Percentiles rank a stretch among this genome's conserved stretches.
phyloP scores from a whole-genome alignment of 768 basidiomycete genomes.

The Mycena pura region DNA sequence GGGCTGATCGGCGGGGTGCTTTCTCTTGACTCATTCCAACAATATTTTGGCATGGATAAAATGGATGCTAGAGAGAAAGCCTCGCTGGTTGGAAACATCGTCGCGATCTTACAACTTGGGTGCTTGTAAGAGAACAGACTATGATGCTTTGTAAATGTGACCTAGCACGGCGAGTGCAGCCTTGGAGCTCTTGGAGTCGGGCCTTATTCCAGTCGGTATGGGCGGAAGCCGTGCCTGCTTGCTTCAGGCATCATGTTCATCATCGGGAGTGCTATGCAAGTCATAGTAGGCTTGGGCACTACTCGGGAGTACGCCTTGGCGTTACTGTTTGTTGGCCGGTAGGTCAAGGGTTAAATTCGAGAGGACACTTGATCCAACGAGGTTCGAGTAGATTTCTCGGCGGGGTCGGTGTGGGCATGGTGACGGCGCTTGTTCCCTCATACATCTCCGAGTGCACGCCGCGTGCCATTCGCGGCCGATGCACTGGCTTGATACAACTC shows the following conservation, averaged over 20 bases:
- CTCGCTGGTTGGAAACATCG: slow-evolving; percentile 56
- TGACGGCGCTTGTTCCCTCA: slow-evolving; percentile 54
- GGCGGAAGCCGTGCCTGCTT: slow-evolving; percentile 53
- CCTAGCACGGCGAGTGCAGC: slow-evolving; percentile 32
- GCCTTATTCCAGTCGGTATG: slow-evolving; percentile 49
- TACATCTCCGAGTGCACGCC: slow-evolving; percentile 61
- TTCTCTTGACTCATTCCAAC: slow-evolving; percentile 51
- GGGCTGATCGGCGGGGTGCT: slow-evolving; percentile 59
- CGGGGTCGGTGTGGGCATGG: slow-evolving; percentile 67
- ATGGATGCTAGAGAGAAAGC: slow-evolving; percentile 45
- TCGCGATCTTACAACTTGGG: slow-evolving; percentile 56
- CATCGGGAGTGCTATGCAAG: slow-evolving; percentile 56
- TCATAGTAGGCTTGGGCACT: slow-evolving; percentile 46
- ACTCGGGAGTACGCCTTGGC: slow-evolving; percentile 1
- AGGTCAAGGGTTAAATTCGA: background rate
- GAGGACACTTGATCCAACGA: slow-evolving; percentile 23
- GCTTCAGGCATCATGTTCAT: slow-evolving; percentile 53
- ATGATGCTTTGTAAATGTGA: background rate
- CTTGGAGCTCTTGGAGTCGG: slow-evolving; percentile 53
- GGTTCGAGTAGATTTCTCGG: slow-evolving; percentile 65
- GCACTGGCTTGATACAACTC: slow-evolving; percentile 52
- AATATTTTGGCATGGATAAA: slow-evolving; percentile 54
- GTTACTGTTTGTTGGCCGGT: slow-evolving; percentile 20
- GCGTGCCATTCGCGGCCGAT: slow-evolving; percentile 54
- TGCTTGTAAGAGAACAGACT: slow-evolving; percentile 51